Percentiles rank a stretch among this genome's conserved stretches.
Evolutionary conservation across 129 eudicot species (phyloP).

Genomic region (sunflower (Helianthus annuus)): HanXRQr2.0-SUNRISE NC_035436.2:206074487-206074986

Average conservation of each 20-base stretch:
- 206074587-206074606: too few species aligned
- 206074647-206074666: too few species aligned
- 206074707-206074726: too few species aligned
- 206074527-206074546: too few species aligned
- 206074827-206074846: slow-evolving; percentile 82
- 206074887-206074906: slow-evolving; percentile 69
- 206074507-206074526: too few species aligned
- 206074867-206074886: slow-evolving; percentile 95
- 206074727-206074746: background rate
- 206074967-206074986: slow-evolving; percentile 76
- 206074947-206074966: slow-evolving; percentile 86
- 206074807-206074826: slow-evolving; percentile 76
- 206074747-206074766: background rate
- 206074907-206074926: slow-evolving; percentile 70
- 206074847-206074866: slow-evolving; percentile 88
- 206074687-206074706: too few species aligned
- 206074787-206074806: slow-evolving; percentile 79
- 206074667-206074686: too few species aligned
- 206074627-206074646: too few species aligned
- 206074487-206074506: too few species aligned
- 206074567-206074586: too few species aligned
- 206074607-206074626: too few species aligned
- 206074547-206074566: too few species aligned
- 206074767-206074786: slow-evolving; percentile 44
- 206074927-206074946: slow-evolving; percentile 59